These are phyloP conservation scores for Penicillium crustosum DNA, from an alignment of 2,329 filamentous ascomycete genomes.

Conservation along the genomic window DNA sequence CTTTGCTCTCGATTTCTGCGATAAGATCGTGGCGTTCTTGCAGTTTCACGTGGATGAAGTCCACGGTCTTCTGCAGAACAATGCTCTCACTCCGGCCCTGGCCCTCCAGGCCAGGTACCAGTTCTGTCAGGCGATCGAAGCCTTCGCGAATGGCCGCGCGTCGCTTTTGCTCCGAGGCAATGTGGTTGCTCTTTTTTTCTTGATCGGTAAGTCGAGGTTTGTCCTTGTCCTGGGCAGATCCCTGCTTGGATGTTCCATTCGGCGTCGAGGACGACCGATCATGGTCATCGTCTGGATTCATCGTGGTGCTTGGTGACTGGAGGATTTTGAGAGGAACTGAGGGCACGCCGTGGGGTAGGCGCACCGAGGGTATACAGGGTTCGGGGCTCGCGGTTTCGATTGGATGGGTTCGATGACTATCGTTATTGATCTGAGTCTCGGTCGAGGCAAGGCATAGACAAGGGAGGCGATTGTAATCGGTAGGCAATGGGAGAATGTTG, in stretches of 20 bases:
- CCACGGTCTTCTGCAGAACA: constrained; percentile 71
- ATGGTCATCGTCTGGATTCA: constrained; percentile 31
- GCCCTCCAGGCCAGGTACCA: constrained; percentile 79
- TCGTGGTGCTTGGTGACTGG: constrained; percentile 15
- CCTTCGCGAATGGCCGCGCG: constrained; percentile 75
- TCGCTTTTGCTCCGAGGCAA: constrained; percentile 64
- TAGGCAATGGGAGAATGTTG: constrained; percentile 2
- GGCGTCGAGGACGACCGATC: constrained; percentile 38
- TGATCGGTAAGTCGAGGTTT: constrained; percentile 67
- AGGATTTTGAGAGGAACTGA: constrained; percentile 26
- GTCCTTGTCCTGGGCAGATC: constrained; percentile 42
- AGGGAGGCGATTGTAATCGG: neutral
- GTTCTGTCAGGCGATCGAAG: constrained; percentile 75
- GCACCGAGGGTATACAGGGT: neutral
- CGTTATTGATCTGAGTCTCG: neutral
- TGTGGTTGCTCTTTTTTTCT: constrained; percentile 74
- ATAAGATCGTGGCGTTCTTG: constrained; percentile 60
- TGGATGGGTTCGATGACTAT: neutral
- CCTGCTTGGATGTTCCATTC: constrained; percentile 31
- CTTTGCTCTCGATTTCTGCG: constrained; percentile 58
- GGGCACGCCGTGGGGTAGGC: constrained; percentile 18
- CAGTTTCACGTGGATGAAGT: constrained; percentile 63
- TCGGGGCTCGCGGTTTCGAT: neutral
- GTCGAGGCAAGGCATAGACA: neutral
- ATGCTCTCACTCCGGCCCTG: constrained; percentile 82